Evolutionary conservation across 2,329 filamentous ascomycete genomes (phyloP).

Genomic region (Akanthomyces dipterigenus): DNA sequence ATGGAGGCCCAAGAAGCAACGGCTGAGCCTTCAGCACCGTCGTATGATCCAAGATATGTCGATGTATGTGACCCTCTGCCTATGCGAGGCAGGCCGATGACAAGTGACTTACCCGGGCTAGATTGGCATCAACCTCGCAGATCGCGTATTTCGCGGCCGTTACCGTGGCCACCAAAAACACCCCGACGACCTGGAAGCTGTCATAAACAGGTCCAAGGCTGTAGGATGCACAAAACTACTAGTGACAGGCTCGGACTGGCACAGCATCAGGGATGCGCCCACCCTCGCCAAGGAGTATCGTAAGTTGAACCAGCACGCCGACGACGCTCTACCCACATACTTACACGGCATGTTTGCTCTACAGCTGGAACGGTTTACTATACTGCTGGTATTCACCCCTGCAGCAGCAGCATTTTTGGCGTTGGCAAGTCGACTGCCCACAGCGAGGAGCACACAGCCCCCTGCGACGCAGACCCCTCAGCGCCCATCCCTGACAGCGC

Average conservation of each 20-base stretch:
- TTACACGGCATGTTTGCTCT: constrained; percentile 6
- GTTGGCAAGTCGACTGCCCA: constrained; percentile 35
- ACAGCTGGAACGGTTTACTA: constrained; percentile 75
- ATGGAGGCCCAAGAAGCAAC: not conserved
- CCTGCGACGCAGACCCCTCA: constrained; percentile 47
- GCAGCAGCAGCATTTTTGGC: constrained; percentile 68
- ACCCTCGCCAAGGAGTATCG: constrained; percentile 67
- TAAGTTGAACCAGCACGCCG: constrained; percentile 35
- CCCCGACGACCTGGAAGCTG: constrained; percentile 64
- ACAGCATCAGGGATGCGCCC: constrained; percentile 69
- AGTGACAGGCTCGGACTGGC: constrained; percentile 83
- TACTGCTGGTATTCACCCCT: constrained; percentile 92
- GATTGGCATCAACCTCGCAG: constrained; percentile 94
- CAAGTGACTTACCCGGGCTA: constrained; percentile 23
- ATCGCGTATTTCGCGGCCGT: constrained; percentile 78
- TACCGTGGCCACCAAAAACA: constrained; percentile 77
- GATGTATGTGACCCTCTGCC: constrained; percentile 43
- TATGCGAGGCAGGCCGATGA: not conserved
- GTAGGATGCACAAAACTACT: constrained; percentile 86
- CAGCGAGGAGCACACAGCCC: constrained; percentile 36
- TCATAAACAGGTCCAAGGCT: constrained; percentile 70
- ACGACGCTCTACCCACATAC: not conserved
- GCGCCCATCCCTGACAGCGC: constrained; percentile 43
- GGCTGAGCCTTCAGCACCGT: not conserved
- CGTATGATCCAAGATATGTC: constrained; percentile 46